Conservation (phyloP, 2,329 filamentous ascomycete species). For the Triangularia verruculosa region DNA sequence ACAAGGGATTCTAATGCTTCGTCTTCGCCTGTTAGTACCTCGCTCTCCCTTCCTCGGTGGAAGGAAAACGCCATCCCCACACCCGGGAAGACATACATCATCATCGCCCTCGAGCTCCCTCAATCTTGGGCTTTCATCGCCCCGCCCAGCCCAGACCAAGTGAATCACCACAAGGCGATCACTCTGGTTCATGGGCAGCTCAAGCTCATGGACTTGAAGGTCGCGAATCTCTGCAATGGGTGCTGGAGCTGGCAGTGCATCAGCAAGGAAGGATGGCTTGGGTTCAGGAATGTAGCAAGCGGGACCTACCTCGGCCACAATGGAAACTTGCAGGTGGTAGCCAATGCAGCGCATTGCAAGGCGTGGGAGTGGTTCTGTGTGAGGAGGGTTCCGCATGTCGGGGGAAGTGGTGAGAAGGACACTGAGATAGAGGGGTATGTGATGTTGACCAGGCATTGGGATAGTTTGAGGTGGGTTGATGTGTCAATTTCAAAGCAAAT, state of each 20-base stretch:
- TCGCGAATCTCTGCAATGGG: neutral
- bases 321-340: neutral
- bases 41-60: neutral
- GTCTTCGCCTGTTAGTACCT: neutral
- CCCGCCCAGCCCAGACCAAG: neutral
- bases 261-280: neutral
- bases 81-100: neutral
- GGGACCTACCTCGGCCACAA: slow-evolving; percentile 1
- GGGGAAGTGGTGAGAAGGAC: neutral
- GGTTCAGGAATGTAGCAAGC: neutral
- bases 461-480: neutral
- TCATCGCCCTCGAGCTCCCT: neutral
- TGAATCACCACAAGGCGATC: neutral
- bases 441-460: neutral
- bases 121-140: neutral
- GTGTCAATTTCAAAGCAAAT: neutral
- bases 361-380: neutral
- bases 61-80: neutral
- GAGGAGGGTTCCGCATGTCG: neutral
- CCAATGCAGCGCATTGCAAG: neutral
- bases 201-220: neutral
- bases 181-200: neutral
- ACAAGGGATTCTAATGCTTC: neutral
- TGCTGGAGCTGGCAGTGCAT: slow-evolving; percentile 4
- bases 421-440: neutral